Evolutionary conservation across 371 early-diverging fungal species (phyloP), one percentile per base, ranked within the genome.

Genomic region (Amoeboaphelidium protococcarum): DNA sequence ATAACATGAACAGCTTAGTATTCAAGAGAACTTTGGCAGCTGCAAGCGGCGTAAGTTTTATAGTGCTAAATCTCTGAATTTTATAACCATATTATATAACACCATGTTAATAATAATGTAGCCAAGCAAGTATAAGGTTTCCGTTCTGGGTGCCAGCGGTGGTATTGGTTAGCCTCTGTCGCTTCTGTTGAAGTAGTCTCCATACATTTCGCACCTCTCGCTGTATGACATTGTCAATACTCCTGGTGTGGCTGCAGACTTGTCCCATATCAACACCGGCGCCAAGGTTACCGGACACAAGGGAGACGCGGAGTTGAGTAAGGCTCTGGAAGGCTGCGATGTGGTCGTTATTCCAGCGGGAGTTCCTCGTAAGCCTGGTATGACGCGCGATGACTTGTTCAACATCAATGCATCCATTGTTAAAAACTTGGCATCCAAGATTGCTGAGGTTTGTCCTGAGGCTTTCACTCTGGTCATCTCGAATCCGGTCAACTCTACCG

Each of bases 221-320:
- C 76, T 95, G 46, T 95, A 84, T 64, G 96, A 95, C 63, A 80
- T 95, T 53, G 80, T 77, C 67, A 87, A 88, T 79, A 21, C 23
- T 41, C 87, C 87, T 42, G 96, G 91, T 58, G 89, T 91, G 53
- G 92, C 92, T 48, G 92, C 96, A 54, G 96, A 95, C 59, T 69
- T 95, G 55, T 73, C 80, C 62, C 96, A 95, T 76, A 83, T 95
- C 72, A 87, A 84, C 80, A 81, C 87, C 48, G 60, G 71, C 63
- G 74, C 83, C 54, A 70, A 71, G 61, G 82, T 31, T 31, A 31
- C 37, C 6, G 37, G 10, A 16, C 37, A 31, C 16, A 10, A 10
- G 37, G 37, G 37, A 31, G 37, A 31, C 37, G 16, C 37, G 6
- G 10, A 47, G 4, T 23, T 47, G 40, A 10, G 6, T 16, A 25